Evolutionary conservation across 495 filamentous ascomycete genomes (phyloP), one percentile per base, ranked within the genome.

Genomic region (Aspergillus baeticus): DNA sequence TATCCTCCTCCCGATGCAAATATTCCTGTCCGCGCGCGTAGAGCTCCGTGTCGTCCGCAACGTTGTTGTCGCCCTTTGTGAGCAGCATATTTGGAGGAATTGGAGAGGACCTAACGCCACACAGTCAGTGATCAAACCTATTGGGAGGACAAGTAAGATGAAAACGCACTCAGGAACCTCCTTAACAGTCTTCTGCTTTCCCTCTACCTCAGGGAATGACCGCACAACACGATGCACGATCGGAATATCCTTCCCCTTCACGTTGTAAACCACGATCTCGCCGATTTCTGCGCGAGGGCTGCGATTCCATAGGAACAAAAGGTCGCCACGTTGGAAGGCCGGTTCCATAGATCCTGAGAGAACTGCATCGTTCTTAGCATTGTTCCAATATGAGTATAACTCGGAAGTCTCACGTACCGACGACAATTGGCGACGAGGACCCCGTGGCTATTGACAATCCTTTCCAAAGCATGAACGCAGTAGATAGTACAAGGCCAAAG

Each of bases 391-490:
- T n/a, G 18, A 50, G 10, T 18, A 2, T 31, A 36, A 20, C 11
- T 36, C 37, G 18, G 8, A 29, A 8, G 4, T 6, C 17, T 36
- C 34, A 55, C 54, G 8, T 57, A 57, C 54, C 54, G 38, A 97
- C 94, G 57, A 97, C 94, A 61, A 98, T 98, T 6, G 94, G 94
- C 1, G 87, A 92, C 33, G 90, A 91, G 3, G 89, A 95, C 61
- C 94, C 86, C 37, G 91, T 84, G 58, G 86, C 80, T 6, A 98
- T 84, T 20, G 90, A 94, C 41, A 98, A 83, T 7, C 89, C 89
- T 74, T 98, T 98, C 94, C 93, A 98, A 71, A 96, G 84, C 93
- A 96, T 97, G 69, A 97, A 96, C 1, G 93, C 92, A 3, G 92
- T 96, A 13, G 88, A 91, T 14, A 98, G 86, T 46, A 98, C 92